Base-by-base conservation (phyloP, 1,284 basidiomycete species). In the Pyrrhoderma noxium region DNA sequence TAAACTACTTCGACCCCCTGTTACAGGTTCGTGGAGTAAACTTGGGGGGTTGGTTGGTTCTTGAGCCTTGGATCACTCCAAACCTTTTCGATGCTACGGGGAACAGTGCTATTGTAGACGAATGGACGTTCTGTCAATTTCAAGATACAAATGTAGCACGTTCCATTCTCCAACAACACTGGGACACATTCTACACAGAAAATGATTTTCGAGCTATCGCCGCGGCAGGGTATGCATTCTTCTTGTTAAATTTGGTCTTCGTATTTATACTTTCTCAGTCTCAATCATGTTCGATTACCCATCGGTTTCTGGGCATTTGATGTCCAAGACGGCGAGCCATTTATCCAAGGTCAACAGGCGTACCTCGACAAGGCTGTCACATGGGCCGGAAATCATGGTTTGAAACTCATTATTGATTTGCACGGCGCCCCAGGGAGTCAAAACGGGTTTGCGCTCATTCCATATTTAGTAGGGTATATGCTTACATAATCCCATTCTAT, bases 221-320 rank as follows among this genome's bases (percentile, higher is more conserved):
- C 47, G 79, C 76, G 49, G 86, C 86, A 14, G 85, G 85, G 84
- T 84, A 63, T 57, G 46, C 48, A 41, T 36, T 19, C 35, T 7
- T 14, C 27, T 16, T 38, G 40, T 13, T 21, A 2, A 49, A 27
- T 27, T 43, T 23, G 27, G 7, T 41, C 9, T 43, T 35, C 31
- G 22, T 31, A 52, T 37, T n/a, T 8, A 19, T 22, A 19, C 16
- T 44, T 23, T 53, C 8, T 18, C 57, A 87, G 84, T 7, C 69
- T 91, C 49, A 91, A 91, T 64, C 89, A 91, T 64, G 86, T 93
- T 55, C 80, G 93, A 36, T 69, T 96, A 37, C 93, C 93, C 2
- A 89, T 96, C 56, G 89, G 89, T 19, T 92, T 85, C 65, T 96
- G 93, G 93, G 93, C 93, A 1, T 92, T 89, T 59, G 88, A 93